These are phyloP conservation scores for Sambucus nigra DNA, from an alignment of 129 eudicot species.

Conservation along the genomic window DNA sequence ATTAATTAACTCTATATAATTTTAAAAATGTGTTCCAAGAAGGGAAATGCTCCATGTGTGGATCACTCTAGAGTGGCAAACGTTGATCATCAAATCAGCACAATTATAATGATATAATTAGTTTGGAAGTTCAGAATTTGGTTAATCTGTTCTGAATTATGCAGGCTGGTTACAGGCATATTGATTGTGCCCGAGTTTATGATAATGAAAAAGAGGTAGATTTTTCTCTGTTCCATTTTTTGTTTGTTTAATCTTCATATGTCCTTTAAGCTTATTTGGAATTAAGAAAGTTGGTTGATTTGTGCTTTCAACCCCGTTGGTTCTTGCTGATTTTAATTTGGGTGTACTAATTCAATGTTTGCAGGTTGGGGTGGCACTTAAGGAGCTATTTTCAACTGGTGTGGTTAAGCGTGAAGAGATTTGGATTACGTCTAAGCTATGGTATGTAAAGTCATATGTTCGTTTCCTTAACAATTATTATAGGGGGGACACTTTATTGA, in stretches of 20 bases:
- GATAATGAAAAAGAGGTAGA: slow-evolving; percentile 75
- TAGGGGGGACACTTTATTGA: too few species aligned
- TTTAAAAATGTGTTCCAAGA: too few species aligned
- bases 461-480: too few species aligned
- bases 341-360: slow-evolving; percentile 5
- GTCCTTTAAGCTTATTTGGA: background rate
- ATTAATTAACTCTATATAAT: too few species aligned
- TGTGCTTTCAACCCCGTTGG: too few species aligned
- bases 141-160: background rate
- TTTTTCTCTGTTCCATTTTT: background rate
- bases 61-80: too few species aligned
- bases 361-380: slow-evolving; percentile 63
- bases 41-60: too few species aligned
- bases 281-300: too few species aligned
- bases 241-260: background rate
- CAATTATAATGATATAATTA: too few species aligned
- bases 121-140: background rate
- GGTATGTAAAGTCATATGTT: slow-evolving; percentile 22
- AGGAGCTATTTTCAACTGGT: slow-evolving; percentile 51
- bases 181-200: slow-evolving; percentile 69
- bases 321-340: too few species aligned
- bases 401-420: slow-evolving; percentile 61
- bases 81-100: too few species aligned
- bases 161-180: slow-evolving; percentile 83
- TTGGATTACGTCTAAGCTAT: slow-evolving; percentile 75